Evolutionary conservation across 1,139 yeast genomes (phyloP).

Genomic region (Hyphopichia buzzinii): DNA sequence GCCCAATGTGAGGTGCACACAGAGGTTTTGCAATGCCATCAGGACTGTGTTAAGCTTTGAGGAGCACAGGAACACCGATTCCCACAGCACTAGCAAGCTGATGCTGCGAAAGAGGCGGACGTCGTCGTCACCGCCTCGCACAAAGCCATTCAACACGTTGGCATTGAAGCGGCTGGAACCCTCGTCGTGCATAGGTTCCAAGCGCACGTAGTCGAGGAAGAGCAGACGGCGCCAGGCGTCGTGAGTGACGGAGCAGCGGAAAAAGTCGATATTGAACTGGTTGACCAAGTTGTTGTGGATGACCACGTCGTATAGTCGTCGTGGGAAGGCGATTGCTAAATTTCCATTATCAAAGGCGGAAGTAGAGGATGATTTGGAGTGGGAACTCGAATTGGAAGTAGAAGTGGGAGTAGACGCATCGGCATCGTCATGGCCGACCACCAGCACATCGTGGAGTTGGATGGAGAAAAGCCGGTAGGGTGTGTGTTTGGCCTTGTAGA

Average conservation of each 20-base stretch:
- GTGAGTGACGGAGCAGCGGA: slow-evolving; percentile 21
- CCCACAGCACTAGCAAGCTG: slow-evolving; percentile 27
- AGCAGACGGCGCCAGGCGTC: slow-evolving; percentile 16
- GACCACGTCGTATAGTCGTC: slow-evolving; percentile 12
- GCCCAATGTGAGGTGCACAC: neutral
- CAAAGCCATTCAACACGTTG: slow-evolving; percentile 30
- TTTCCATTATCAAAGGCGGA: neutral
- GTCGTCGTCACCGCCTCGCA: slow-evolving; percentile 19
- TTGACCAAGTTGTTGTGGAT: slow-evolving; percentile 22
- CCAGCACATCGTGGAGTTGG: slow-evolving; percentile 24
- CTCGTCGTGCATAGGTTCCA: slow-evolving; percentile 22
- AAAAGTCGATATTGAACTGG: slow-evolving; percentile 30
- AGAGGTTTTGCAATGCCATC: neutral
- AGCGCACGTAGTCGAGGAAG: slow-evolving; percentile 29
- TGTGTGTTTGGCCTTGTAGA: slow-evolving; percentile 22
- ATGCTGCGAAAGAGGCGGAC: slow-evolving; percentile 30
- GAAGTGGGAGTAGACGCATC: neutral
- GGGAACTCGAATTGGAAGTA: neutral
- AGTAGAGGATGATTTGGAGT: neutral
- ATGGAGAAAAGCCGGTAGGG: slow-evolving; percentile 32
- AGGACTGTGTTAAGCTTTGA: neutral
- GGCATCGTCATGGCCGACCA: neutral
- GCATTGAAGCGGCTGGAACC: slow-evolving; percentile 22
- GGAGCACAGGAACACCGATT: slow-evolving; percentile 22
- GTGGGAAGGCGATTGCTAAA: slow-evolving; percentile 7